Base-by-base conservation (phyloP, 768 basidiomycete genomes). In the Favolaschia claudopus region DNA sequence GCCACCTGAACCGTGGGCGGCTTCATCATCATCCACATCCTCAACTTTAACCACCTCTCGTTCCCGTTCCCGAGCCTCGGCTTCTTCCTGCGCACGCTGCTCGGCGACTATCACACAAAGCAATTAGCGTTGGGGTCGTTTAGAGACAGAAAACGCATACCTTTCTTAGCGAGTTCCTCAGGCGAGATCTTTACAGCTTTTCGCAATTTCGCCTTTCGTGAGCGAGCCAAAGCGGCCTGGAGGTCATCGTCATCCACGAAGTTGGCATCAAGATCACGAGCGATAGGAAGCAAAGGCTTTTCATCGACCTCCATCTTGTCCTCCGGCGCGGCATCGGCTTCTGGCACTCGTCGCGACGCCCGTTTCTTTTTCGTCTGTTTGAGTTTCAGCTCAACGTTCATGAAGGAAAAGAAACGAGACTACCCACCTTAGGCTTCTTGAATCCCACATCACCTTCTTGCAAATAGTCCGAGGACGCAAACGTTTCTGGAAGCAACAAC, bases 201-300 rank as follows among this genome's bases (percentile, higher is more conserved):
- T 69, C 85, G 86, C 5, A 94, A 79, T 66, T 92, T 93, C 45
- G 90, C 89, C 67, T 91, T 86, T 56, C 97, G 84, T 57, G 93
- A 87, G 10, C 93, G 86, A 32, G 96, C 89, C 57, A 99, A 81
- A 25, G 92, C 93, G 37, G 92, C 92, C 80, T 98, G 96, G 38
- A 99, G 85, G 69, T 99, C 97, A 74, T 99, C 97, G 73, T 99
- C 97, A 76, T 99, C 97, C 63, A 99, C 90, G 74, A 97, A 93
- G 76, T 96, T 96, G 67, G 83, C 81, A 71, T 95, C 87, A 49
- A 94, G 81, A 71, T 95, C 86, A 67, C 90, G 83, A 63, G 80
- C 79, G 64, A 89, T 82, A 58, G 88, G 85, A 25, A 87, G 76
- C 55, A 85, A 78, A n/a, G 90, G 85, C 65, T 84, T 87, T 65